Evolutionary conservation across 805 yeast genomes (phyloP), one percentile per base, ranked within the genome.

Genomic region (Kuraishia hungarica): DNA sequence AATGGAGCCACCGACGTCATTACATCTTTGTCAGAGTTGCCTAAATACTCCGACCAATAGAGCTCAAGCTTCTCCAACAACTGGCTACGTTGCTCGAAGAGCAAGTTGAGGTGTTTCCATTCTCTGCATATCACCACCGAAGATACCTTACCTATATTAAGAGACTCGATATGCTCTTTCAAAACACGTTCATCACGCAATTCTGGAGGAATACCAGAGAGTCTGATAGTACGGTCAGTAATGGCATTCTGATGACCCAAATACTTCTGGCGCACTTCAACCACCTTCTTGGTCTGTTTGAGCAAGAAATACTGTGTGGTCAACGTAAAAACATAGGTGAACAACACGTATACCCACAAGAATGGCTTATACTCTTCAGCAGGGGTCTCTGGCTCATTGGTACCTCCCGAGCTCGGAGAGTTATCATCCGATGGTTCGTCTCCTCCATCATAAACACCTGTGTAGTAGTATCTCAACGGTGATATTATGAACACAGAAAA

Each of bases 151-250:
- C 97, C 97, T 39, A 92, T 85, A 28, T 86, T 85, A 43, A 93
- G 72, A 10, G 80, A 78, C 62, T 90, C 94, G 24, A 93, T 84
- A 63, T 89, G 94, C 43, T 82, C 78, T 55, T 81, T 84, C 60
- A 93, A 70, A 15, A 81, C 82, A n/a, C 77, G 76, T 60, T 84
- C 91, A 55, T 82, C 84, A 53, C 97, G 76, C 48, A 92, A 71
- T 51, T 84, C 83, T 0, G 88, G 85, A 0, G 98, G 97, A 3
- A 93, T 89, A 0, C 98, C 98, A 43, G 93, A 83, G 15, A 93
- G 67, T 56, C 93, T 74, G 48, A 94, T 85, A 1, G 98, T 94
- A 66, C 97, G 78, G 73, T 93, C 98, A 0, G 98, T 89, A 56
- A 93, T 78, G 10, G 96, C 85, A 65, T 87, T 87, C 67, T 92